Evolutionary conservation across 2,329 filamentous ascomycete genomes (phyloP).

Genomic region (Aspergillus sp.): DNA sequence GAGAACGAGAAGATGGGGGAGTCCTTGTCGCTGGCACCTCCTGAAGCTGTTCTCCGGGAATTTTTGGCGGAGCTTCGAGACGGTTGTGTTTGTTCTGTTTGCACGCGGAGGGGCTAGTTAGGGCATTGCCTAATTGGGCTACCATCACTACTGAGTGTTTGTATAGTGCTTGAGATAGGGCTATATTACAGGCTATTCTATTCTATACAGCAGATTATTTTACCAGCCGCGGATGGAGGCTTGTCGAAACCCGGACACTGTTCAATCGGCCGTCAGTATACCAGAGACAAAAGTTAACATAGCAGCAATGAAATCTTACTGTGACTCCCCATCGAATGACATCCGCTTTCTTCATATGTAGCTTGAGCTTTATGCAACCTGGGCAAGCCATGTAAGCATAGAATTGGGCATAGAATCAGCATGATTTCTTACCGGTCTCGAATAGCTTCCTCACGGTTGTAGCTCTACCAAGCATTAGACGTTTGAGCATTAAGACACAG

Average conservation of each 20-base stretch:
- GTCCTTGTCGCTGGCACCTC: conserved; percentile 6
- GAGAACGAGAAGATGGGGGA: neutral
- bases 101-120: conserved; percentile 24
- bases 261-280: neutral
- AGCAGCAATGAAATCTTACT: conserved; percentile 15
- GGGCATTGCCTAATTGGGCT: conserved; percentile 10
- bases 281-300: neutral
- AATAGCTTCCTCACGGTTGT: conserved; percentile 50
- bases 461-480: conserved; percentile 23
- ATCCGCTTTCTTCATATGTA: conserved; percentile 34
- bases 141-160: neutral
- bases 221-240: conserved; percentile 11
- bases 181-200: neutral
- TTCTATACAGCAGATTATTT: neutral
- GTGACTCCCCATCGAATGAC: conserved; percentile 19
- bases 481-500: no score
- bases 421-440: conserved; percentile 37
- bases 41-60: conserved; percentile 25
- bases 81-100: conserved; percentile 32
- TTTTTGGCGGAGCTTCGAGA: conserved; percentile 30
- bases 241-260: conserved; percentile 17
- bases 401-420: neutral
- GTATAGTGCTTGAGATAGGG: no score
- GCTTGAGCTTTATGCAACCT: conserved; percentile 35
- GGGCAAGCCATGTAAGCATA: neutral